phyloP scores from a whole-genome alignment of 2,329 filamentous ascomycete species.

The Aureobasidium sp. region DNA sequence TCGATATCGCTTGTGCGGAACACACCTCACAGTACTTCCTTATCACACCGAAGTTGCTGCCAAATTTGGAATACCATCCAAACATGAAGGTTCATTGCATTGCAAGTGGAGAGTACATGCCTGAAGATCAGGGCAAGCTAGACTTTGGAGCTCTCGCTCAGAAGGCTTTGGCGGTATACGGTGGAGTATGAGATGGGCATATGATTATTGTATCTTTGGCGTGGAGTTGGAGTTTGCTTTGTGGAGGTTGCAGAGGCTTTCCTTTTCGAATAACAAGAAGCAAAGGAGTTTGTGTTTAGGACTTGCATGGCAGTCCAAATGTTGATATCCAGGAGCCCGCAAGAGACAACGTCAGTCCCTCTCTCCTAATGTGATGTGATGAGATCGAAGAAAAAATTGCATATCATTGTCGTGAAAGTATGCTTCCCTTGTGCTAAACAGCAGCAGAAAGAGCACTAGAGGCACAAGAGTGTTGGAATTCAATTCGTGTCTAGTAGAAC shows the following conservation, averaged over 20 bases:
- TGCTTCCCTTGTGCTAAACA: too few relatives aligned
- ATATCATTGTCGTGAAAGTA: too few relatives aligned
- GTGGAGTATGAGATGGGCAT: neutral
- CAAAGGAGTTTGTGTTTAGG: neutral
- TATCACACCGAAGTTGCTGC: slow-evolving; percentile 91
- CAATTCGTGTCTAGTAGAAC: neutral
- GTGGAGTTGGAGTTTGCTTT: neutral
- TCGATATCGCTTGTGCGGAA: slow-evolving; percentile 88
- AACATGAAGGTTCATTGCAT: slow-evolving; percentile 95
- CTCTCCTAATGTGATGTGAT: neutral
- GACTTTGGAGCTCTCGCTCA: slow-evolving; percentile 36
- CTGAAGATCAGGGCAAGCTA: slow-evolving; percentile 34
- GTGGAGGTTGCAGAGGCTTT: neutral
- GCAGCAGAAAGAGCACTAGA: neutral
- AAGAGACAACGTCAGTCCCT: neutral
- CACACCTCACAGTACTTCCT: slow-evolving; percentile 77
- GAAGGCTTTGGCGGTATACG: slow-evolving; percentile 23
- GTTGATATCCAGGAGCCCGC: neutral
- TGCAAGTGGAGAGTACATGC: slow-evolving; percentile 68
- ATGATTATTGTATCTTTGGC: neutral
- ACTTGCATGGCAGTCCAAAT: neutral
- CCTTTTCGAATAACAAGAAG: neutral
- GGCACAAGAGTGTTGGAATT: neutral
- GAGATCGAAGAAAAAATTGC: neutral
- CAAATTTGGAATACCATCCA: slow-evolving; percentile 73